These are phyloP conservation scores for Hortaea werneckii DNA, from an alignment of 2,329 filamentous ascomycete genomes.

Conservation along the genomic window DNA sequence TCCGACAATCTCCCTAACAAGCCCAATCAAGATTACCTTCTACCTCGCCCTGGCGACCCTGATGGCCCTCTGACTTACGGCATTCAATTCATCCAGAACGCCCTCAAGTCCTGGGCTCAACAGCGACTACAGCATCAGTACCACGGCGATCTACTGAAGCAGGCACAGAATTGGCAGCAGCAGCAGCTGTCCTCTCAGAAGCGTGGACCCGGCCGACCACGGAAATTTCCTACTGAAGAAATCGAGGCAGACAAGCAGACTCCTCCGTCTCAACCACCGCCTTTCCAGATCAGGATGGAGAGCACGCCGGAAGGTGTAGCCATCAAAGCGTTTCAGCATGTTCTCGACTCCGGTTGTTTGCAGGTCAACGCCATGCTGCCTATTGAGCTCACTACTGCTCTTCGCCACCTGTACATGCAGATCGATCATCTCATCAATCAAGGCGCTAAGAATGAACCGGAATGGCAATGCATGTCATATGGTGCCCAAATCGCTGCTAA, in stretches of 20 bases:
- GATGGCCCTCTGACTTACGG: conserved; percentile 21
- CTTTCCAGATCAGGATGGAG: conserved; percentile 15
- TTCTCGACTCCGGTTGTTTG: conserved; percentile 21
- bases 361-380: conserved; percentile 19
- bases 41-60: conserved; percentile 9
- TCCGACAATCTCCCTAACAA: conserved; percentile 6
- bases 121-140: conserved; percentile 16
- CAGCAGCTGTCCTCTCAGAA: conserved; percentile 7
- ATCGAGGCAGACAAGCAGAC: background rate
- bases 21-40: conserved; percentile 1
- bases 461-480: conserved; percentile 24
- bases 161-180: conserved; percentile 9
- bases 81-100: conserved; percentile 26
- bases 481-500: conserved; percentile 22
- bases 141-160: conserved; percentile 10
- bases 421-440: conserved; percentile 26
- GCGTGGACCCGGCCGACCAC: conserved; percentile 17
- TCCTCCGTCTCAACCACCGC: conserved; percentile 5
- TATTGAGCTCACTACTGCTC: conserved; percentile 14
- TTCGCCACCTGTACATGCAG: conserved; percentile 24
- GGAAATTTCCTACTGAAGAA: conserved; percentile 11
- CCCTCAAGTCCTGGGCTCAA: conserved; percentile 24
- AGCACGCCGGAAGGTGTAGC: conserved; percentile 22
- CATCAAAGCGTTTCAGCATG: conserved; percentile 21
- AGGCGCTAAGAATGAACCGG: conserved; percentile 9